Evolutionary conservation across 2,329 filamentous ascomycete genomes (phyloP), one percentile per base, ranked within the genome.

Genomic region (Stenocarpella maydis): DNA sequence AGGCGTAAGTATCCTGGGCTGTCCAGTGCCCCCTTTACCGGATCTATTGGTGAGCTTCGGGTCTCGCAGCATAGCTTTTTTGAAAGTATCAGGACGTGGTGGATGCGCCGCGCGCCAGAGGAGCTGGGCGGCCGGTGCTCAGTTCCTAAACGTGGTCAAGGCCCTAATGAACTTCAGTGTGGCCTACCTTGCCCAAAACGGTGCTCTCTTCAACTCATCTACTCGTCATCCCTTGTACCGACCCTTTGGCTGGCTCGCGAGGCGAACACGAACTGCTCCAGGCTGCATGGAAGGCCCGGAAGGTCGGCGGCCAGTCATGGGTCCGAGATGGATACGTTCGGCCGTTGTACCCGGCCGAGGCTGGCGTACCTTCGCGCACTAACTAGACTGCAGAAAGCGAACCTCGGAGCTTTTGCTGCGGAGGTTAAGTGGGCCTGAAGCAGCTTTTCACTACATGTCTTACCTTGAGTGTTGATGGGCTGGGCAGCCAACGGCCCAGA

Each of bases 301-400:
- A 53, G 34, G 21, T 53, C 34, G 43, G 28, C 21, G 52, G 43
- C n/a, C 17, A 65, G 34, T 52, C 61, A 21, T 65, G 64, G 64
- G 52, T 26, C 64, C 64, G 5, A 21, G 21, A 17, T 15, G 17
- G n/a, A 26, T 54, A 67, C 45, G 15, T 49, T 67, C 64, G 63
- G 53, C 64, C 64, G 52, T 26, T 45, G 50, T 28, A 58, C 37
- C 64, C 64, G 64, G 64, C 43, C 52, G 50, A 49, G 64, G 64
- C 39, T 58, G 41, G 28, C 41, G 53, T 37, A 34, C 49, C n/a
- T 39, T 43, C 28, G 64, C n/a, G n/a, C n/a, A n/a, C n/a, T n/a
- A n/a, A n/a, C n/a, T n/a, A n/a, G n/a, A n/a, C n/a, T 28, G 12
- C 34, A 28, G 28, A 43, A 47, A 39, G 52, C 41, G 39, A 55